Percentiles rank a stretch among this genome's conserved stretches.
phyloP scores from a whole-genome alignment of 768 basidiomycete species.

The Kwoniella mangroviensis region DNA sequence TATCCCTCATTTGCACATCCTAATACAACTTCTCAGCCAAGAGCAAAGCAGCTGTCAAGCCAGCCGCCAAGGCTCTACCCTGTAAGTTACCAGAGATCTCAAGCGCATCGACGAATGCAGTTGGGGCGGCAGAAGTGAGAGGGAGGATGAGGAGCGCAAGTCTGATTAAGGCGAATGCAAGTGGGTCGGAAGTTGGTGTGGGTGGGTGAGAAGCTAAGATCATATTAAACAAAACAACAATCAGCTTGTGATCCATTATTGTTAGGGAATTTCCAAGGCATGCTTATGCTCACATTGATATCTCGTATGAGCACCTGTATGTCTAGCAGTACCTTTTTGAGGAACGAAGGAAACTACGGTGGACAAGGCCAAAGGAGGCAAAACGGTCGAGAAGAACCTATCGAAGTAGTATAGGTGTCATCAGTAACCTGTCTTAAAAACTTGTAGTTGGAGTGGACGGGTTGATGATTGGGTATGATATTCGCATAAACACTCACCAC shows the following conservation, averaged over 20 bases:
- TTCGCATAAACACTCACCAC: constrained; percentile 42
- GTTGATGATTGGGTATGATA: no score
- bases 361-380: constrained; percentile 48
- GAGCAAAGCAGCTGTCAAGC: constrained; percentile 42
- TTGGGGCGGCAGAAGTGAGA: constrained; percentile 53
- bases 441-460: not conserved
- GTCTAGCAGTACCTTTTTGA: constrained; percentile 29
- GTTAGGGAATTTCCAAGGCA: no score
- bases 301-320: constrained; percentile 33
- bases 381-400: constrained; percentile 52
- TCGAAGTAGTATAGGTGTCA: not conserved
- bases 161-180: constrained; percentile 51
- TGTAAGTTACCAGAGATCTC: constrained; percentile 47
- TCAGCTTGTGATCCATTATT: not conserved
- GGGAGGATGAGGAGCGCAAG: constrained; percentile 50
- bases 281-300: constrained; percentile 22
- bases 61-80: constrained; percentile 49
- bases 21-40: constrained; percentile 42
- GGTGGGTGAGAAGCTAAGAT: constrained; percentile 31
- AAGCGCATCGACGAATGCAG: constrained; percentile 43
- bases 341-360: constrained; percentile 47
- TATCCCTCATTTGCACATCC: not conserved
- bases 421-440: no score
- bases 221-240: not conserved
- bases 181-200: constrained; percentile 40